Conservation (phyloP, 345 rosid genomes). For the Noccaea caerulescens region DNA sequence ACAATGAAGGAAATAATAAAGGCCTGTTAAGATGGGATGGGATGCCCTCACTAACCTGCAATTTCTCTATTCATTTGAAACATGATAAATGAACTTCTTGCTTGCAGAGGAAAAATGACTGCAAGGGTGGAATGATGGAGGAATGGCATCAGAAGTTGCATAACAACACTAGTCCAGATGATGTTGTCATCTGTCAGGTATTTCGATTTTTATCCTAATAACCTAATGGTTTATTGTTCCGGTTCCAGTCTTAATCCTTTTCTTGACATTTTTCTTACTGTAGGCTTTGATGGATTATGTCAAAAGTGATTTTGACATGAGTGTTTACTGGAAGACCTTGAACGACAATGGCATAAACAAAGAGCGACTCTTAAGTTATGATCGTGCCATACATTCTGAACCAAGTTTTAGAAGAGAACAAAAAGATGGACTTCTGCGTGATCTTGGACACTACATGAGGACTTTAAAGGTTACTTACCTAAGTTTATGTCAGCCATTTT, state of each 20-base stretch:
- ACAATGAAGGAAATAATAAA: neutral
- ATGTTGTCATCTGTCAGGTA: slow-evolving; percentile 97
- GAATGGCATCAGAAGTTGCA: slow-evolving; percentile 99
- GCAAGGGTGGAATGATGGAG: slow-evolving; percentile 99
- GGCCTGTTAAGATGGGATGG: slow-evolving; percentile 16
- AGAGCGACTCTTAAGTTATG: slow-evolving; percentile 93
- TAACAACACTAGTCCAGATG: slow-evolving; percentile 99
- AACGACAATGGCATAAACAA: slow-evolving; percentile 91
- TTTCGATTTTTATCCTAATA: slow-evolving; percentile 17
- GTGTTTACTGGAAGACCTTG: slow-evolving; percentile 96
- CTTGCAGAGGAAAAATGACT: slow-evolving; percentile 80
- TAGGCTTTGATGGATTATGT: slow-evolving; percentile 91
- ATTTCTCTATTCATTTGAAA: slow-evolving; percentile 24
- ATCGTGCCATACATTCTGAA: slow-evolving; percentile 89
- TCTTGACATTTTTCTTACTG: slow-evolving; percentile 39
- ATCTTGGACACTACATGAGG: slow-evolving; percentile 93
- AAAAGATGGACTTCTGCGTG: slow-evolving; percentile 84
- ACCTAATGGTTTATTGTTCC: slow-evolving; percentile 3
- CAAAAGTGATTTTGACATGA: slow-evolving; percentile 73
- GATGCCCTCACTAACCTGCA: slow-evolving; percentile 24
- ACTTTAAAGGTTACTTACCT: slow-evolving; percentile 77
- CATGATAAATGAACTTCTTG: slow-evolving; percentile 24
- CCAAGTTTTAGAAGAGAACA: slow-evolving; percentile 83
- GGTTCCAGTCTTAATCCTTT: slow-evolving; percentile 8
- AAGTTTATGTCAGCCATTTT: slow-evolving; percentile 23